Evolutionary conservation across 2,329 filamentous ascomycete species (phyloP).

Genomic region (Fusarium penzigii): DNA sequence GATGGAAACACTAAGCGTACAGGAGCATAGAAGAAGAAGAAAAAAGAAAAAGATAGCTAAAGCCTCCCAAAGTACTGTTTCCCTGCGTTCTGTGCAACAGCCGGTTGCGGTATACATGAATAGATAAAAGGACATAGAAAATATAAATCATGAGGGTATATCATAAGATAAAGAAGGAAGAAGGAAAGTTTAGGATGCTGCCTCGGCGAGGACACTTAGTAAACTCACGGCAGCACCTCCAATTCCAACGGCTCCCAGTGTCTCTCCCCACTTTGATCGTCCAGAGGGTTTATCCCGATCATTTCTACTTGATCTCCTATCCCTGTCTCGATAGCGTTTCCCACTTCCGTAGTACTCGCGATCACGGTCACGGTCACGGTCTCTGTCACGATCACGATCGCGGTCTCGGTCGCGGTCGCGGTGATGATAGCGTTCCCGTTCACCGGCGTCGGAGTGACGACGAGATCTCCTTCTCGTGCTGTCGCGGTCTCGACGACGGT

Average conservation of each 20-base stretch:
- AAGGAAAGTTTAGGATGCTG: slow-evolving; percentile 38
- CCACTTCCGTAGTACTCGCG: slow-evolving; percentile 35
- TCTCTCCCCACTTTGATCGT: slow-evolving; percentile 53
- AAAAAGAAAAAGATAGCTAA: not conserved
- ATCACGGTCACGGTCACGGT: slow-evolving; percentile 30
- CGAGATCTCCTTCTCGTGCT: not conserved
- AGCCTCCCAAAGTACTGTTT: not conserved
- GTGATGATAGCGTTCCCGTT: slow-evolving; percentile 20
- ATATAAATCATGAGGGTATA: not conserved
- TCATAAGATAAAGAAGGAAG: slow-evolving; percentile 6
- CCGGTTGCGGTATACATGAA: no score
- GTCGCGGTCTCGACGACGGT: slow-evolving; percentile 31
- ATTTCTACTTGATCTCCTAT: slow-evolving; percentile 38
- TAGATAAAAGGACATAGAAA: slow-evolving; percentile 2
- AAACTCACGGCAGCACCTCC: slow-evolving; percentile 62
- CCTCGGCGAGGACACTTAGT: slow-evolving; percentile 59
- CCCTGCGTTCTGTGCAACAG: not conserved
- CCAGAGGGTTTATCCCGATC: slow-evolving; percentile 39
- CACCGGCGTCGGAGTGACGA: not conserved
- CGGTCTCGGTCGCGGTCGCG: slow-evolving; percentile 26
- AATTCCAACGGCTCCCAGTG: slow-evolving; percentile 58
- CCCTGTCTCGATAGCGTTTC: slow-evolving; percentile 40
- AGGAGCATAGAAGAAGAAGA: not conserved
- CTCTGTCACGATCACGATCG: slow-evolving; percentile 6
- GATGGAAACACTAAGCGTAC: not conserved